A percentile compares a stretch with the other conserved stretches of the same genome.
Evolutionary conservation across 2,329 filamentous ascomycete species (phyloP).

Genomic region (Colletotrichum sp.): DNA sequence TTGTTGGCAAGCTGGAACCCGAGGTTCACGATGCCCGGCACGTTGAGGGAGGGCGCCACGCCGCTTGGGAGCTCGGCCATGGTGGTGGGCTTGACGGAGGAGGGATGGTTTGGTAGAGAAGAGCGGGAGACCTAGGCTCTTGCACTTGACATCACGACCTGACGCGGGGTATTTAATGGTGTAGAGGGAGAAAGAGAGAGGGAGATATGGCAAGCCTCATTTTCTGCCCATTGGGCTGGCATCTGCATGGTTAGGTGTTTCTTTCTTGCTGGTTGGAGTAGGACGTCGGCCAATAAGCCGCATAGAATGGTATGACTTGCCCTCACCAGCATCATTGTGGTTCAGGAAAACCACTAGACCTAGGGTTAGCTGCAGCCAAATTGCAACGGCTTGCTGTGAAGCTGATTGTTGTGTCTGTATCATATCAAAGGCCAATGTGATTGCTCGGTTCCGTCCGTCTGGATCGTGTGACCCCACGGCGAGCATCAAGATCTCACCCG

Average conservation of each 20-base stretch:
- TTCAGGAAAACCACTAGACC: not conserved
- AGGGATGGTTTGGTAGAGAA: not conserved
- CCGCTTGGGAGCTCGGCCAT: not conserved
- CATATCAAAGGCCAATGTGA: not conserved
- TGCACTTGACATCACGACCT: not conserved
- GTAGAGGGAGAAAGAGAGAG: not conserved
- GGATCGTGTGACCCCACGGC: not conserved
- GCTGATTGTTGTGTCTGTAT: not conserved
- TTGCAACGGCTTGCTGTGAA: not conserved
- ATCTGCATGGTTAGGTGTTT: not conserved
- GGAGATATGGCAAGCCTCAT: constrained; percentile 7
- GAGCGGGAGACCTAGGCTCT: not conserved
- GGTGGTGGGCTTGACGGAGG: not conserved
- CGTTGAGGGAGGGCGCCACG: not conserved
- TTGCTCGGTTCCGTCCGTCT: not conserved
- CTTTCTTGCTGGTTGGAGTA: not conserved
- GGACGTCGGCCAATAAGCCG: constrained; percentile 1
- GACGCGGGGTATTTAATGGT: constrained; percentile 11
- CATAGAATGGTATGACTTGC: not conserved
- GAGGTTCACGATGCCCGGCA: constrained; percentile 4
- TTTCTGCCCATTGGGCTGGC: not conserved
- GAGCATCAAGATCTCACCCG: not conserved
- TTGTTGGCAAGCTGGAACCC: constrained; percentile 8
- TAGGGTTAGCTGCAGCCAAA: not conserved
- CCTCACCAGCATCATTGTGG: not conserved